Evolutionary conservation across 2,329 filamentous ascomycete genomes (phyloP).

Genomic region (Penicillium sp.): DNA sequence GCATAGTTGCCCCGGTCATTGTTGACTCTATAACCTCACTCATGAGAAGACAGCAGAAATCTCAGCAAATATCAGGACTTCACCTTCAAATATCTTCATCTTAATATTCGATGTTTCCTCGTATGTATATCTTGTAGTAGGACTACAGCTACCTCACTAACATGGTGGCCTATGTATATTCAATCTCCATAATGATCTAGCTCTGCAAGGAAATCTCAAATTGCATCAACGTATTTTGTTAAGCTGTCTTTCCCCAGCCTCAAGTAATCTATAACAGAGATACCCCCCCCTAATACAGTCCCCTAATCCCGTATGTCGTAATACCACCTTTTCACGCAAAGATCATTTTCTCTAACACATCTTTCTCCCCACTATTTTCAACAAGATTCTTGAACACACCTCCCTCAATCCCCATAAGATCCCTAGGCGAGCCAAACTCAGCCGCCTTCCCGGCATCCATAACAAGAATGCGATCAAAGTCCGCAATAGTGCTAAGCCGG

Average conservation of each 20-base stretch:
- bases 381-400: conserved; percentile 25
- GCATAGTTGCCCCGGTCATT: not conserved
- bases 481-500: conserved; percentile 70
- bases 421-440: conserved; percentile 64
- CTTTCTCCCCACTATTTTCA: conserved; percentile 26
- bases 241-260: not conserved
- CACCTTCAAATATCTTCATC: too few relatives aligned
- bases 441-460: conserved; percentile 65
- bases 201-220: not conserved
- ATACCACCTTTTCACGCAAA: conserved; percentile 8
- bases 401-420: conserved; percentile 50
- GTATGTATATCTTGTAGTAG: not conserved
- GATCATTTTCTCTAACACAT: conserved; percentile 24
- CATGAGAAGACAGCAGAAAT: too few relatives aligned
- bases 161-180: too few relatives aligned
- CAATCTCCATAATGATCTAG: too few relatives aligned
- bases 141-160: not conserved
- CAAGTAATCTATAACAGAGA: not conserved
- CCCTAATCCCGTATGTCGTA: not conserved
- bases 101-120: too few relatives aligned
- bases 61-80: not conserved
- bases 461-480: conserved; percentile 73
- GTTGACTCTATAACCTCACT: not conserved
- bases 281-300: too few relatives aligned
- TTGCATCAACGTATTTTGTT: not conserved